Evolutionary conservation across 177 flowering plant species (phyloP), one percentile per base, ranked within the genome.

Genomic region (Vitis hybrid): DNA sequence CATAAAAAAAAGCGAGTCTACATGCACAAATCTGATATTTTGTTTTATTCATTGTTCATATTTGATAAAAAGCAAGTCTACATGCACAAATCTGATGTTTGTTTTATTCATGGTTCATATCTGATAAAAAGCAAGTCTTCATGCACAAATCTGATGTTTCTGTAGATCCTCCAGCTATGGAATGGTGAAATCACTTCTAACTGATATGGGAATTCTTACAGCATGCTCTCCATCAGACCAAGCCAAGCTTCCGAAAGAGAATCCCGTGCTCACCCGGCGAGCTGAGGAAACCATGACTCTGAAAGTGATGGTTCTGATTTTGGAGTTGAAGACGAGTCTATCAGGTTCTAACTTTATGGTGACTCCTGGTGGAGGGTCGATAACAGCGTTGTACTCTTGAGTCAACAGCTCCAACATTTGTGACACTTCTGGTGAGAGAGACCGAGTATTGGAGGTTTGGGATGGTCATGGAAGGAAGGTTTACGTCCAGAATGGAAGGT

Each of bases 401-500:
- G 11, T 68, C 30, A 5, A 24, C 11, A 3, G 66, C 19, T n/a
- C 85, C 82, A 2, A 82, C 82, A 66, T 82, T 82, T 13, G 85
- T 77, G 57, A 82, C 74, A 2, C 70, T 77, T 75, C 79, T 70
- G 10, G 70, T 72, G 24, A 82, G 21, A 13, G 74, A 65, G 67
- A 40, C 50, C 6, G 77, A n/a, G 6, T 63, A 65, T 35, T n/a
- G 70, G 15, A 78, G 66, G 19, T 14, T 70, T 62, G 82, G 83
- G 7, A 83, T 68, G 46, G 86, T 74, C 14, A 78, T 72, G 11
- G 78, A 80, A 65, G 86, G 82, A 2, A 83, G 67, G 50, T 83
- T 80, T 30, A 81, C 18, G 35, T 81, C 73, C 35, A 78, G 54
- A 10, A 78, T 15, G 2, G 81, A 79, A 1, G 60, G 59, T 9